Conservation (phyloP, 192 early-diverging fungal genomes). For the Coemansia sp. region DNA sequence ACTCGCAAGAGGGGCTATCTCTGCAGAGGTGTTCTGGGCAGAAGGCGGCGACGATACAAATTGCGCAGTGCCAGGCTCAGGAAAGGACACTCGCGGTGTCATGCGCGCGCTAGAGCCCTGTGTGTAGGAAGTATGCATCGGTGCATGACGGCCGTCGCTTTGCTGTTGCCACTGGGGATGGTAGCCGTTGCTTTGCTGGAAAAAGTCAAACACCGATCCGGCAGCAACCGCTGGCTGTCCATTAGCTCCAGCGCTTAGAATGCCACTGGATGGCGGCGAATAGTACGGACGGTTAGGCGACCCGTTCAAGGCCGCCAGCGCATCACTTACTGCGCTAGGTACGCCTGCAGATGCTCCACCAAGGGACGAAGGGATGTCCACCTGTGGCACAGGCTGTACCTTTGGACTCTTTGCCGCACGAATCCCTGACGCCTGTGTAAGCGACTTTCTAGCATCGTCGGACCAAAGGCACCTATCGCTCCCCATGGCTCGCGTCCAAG, state of each 20-base stretch:
- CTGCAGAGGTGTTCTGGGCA: background rate
- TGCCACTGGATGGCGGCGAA: background rate
- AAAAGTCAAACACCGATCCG: conserved; percentile 45
- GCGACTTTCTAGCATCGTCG: conserved; percentile 15
- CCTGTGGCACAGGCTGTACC: background rate
- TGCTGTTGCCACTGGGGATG: conserved; percentile 19
- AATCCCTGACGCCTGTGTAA: background rate
- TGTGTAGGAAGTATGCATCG: conserved; percentile 23
- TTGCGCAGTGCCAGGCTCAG: conserved; percentile 7
- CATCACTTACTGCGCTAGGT: background rate
- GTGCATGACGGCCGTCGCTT: conserved; percentile 11
- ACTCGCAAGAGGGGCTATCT: background rate
- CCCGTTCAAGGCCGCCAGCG: conserved; percentile 1
- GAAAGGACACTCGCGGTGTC: conserved; percentile 1
- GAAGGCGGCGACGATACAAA: background rate
- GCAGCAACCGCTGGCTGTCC: conserved; percentile 2
- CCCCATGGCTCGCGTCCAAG: conserved; percentile 63
- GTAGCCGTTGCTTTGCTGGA: conserved; percentile 28
- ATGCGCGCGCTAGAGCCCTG: conserved; percentile 20
- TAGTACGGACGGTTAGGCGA: conserved; percentile 17
- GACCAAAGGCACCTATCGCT: conserved; percentile 36
- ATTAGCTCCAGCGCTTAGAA: background rate
- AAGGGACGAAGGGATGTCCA: background rate
- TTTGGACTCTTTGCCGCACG: conserved; percentile 9
- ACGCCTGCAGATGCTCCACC: background rate